Percentiles rank a stretch among this genome's conserved stretches.
Conservation (phyloP, 306 rosid genomes). For the Pyrus betulifolia region DNA sequence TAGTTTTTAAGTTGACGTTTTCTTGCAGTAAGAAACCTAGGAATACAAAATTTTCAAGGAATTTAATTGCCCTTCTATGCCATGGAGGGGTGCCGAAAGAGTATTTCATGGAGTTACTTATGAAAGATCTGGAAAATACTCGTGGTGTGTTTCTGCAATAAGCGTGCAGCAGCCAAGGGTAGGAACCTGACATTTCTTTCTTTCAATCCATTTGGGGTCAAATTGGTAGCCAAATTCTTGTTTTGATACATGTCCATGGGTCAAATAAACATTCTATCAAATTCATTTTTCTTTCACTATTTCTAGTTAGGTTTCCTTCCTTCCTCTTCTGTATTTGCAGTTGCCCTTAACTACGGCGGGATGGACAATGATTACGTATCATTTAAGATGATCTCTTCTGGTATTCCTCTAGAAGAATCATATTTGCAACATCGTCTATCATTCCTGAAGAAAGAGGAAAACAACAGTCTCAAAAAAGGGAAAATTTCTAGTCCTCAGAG, state of each 20-base stretch:
- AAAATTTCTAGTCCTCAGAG: conserved; percentile 38
- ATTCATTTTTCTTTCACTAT: background rate
- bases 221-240: background rate
- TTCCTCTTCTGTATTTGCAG: conserved; percentile 34
- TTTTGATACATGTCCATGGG: background rate
- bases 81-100: conserved; percentile 77
- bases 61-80: conserved; percentile 59
- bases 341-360: conserved; percentile 33
- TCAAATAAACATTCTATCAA: background rate
- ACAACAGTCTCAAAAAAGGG: conserved; percentile 40
- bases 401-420: conserved; percentile 74
- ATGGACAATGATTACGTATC: conserved; percentile 42
- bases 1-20: conserved; percentile 9
- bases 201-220: background rate
- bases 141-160: conserved; percentile 33
- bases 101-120: conserved; percentile 48
- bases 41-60: conserved; percentile 39
- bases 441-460: conserved; percentile 32
- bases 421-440: conserved; percentile 43
- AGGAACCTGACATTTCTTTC: background rate
- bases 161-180: conserved; percentile 64
- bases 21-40: conserved; percentile 48
- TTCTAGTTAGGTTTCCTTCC: background rate
- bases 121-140: conserved; percentile 34
- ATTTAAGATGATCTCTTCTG: conserved; percentile 56